Base-by-base conservation (phyloP, 768 basidiomycete species). In the Termitomyces sp. region DNA sequence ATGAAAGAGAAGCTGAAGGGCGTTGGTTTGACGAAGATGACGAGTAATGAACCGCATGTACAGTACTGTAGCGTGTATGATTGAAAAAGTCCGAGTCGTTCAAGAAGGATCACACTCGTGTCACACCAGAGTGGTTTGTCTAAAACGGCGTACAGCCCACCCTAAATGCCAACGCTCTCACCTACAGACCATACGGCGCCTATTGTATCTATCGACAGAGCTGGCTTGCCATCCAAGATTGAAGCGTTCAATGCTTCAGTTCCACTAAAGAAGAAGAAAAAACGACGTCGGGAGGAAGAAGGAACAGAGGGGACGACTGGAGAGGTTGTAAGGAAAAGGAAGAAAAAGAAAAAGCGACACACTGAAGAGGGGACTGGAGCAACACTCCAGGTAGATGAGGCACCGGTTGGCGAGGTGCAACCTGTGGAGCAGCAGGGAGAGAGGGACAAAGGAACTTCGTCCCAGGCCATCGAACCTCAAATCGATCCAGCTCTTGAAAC, bases 21-120 rank as follows among this genome's bases (percentile, higher is more conserved):
- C 74, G 77, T 21, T 91, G 90, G 85, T 91, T 91, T 69, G 83
- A 89, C 46, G 82, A 85, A 23, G 85, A 86, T 48, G 83, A 86
- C 23, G 76, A 77, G 19, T 49, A 34, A 53, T 43, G 41, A n/a
- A 8, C 10, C 14, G 35, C 7, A 51, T 51, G 2, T 38, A 49
- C 8, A 27, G 25, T 50, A 38, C 7, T n/a, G 2, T 16, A 21
- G 31, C 19, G 25, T 50, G 35, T 38, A 50, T 37, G 6, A 37
- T 48, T 14, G 32, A 23, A 37, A 21, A n/a, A n/a, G n/a, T n/a
- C n/a, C n/a, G n/a, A 48, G 16, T 23, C n/a, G 29, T 35, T 25
- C 9, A 34, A 46, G 38, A n/a, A n/a, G n/a, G n/a, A 58, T 60
- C 59, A 62, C 59, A 17, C 45, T 47, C n/a, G 54, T 58, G 54